phyloP scores from a whole-genome alignment of 257 asterid species.

The Craterostigma plantagineum region DNA sequence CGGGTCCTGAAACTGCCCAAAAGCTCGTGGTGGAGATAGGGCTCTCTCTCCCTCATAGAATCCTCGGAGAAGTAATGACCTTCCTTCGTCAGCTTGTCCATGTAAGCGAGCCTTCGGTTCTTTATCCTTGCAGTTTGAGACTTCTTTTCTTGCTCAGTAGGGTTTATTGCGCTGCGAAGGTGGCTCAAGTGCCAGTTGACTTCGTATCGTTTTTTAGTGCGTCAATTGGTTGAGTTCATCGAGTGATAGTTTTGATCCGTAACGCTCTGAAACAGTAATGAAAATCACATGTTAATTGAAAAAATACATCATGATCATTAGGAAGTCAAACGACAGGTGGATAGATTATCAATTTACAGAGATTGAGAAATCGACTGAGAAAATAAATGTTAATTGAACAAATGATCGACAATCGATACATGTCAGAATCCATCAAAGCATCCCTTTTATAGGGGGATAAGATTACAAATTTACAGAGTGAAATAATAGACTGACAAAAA shows the following conservation, averaged over 20 bases:
- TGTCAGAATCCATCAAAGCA: no score
- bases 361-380: no score
- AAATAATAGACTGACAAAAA: no score
- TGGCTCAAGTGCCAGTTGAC: slow-evolving; percentile 75
- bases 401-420: no score
- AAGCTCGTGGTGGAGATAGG: slow-evolving; percentile 84
- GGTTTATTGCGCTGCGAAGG: slow-evolving; percentile 46
- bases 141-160: slow-evolving; percentile 52
- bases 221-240: slow-evolving; percentile 66
- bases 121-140: slow-evolving; percentile 47
- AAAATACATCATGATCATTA: no score
- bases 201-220: slow-evolving; percentile 59
- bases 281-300: not conserved
- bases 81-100: slow-evolving; percentile 48
- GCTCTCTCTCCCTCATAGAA: slow-evolving; percentile 96
- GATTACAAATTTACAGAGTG: no score
- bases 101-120: slow-evolving; percentile 75
- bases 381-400: no score
- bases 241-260: slow-evolving; percentile 45
- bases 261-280: slow-evolving; percentile 43
- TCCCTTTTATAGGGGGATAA: no score
- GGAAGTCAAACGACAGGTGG: no score
- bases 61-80: slow-evolving; percentile 87
- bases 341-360: no score
- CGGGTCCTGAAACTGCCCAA: slow-evolving; percentile 84